These are phyloP conservation scores for Pezicula neosporulosa DNA, from an alignment of 2,329 filamentous ascomycete genomes.

Conservation along the genomic window DNA sequence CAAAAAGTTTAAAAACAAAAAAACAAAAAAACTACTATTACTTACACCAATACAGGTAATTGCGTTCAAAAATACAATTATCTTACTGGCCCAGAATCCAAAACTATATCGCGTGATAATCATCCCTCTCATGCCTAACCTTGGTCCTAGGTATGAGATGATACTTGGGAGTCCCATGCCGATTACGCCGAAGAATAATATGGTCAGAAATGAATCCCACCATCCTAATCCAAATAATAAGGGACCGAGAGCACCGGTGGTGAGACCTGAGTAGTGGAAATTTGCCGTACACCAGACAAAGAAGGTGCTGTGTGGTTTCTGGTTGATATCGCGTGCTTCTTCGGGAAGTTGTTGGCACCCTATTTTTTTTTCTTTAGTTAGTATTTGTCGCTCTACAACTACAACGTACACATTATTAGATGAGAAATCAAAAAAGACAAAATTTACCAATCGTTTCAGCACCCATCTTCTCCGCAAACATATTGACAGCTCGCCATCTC, in stretches of 20 bases:
- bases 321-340: slow-evolving; percentile 7
- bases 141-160: slow-evolving; percentile 23
- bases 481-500: too few relatives aligned
- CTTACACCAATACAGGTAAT: slow-evolving; percentile 16
- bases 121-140: slow-evolving; percentile 27
- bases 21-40: too few relatives aligned
- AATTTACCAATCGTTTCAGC: too few relatives aligned
- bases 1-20: too few relatives aligned
- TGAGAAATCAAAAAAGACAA: too few relatives aligned
- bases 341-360: slow-evolving; percentile 4
- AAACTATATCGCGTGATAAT: slow-evolving; percentile 27
- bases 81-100: slow-evolving; percentile 19
- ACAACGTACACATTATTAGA: too few relatives aligned
- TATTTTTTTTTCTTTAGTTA: too few relatives aligned
- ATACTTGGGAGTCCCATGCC: slow-evolving; percentile 22
- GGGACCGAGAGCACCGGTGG: slow-evolving; percentile 7
- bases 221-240: slow-evolving; percentile 19
- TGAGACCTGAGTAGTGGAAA: slow-evolving; percentile 7
- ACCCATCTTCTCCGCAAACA: too few relatives aligned
- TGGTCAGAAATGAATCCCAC: slow-evolving; percentile 21
- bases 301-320: slow-evolving; percentile 8
- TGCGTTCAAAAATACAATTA: slow-evolving; percentile 14
- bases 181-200: slow-evolving; percentile 28
- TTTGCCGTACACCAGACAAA: slow-evolving; percentile 8
- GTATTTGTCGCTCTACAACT: too few relatives aligned